Conservation (phyloP, 2,329 filamentous ascomycete genomes). For the Nigrograna mackinnonii region DNA sequence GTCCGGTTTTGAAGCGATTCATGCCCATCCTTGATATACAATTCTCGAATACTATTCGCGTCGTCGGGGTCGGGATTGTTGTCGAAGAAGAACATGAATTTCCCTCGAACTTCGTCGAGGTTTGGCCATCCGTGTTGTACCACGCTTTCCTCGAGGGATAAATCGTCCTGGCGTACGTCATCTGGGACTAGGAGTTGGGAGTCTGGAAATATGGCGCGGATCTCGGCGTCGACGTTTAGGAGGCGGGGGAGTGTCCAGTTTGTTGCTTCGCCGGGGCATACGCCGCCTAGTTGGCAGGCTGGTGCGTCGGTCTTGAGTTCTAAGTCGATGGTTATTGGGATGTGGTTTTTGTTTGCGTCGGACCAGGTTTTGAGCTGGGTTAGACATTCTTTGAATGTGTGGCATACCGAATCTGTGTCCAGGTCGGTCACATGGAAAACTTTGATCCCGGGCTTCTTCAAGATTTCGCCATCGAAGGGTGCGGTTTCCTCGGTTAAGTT, state of each 20-base stretch:
- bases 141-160: conserved; percentile 52
- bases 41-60: conserved; percentile 34
- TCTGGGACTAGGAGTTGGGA: conserved; percentile 52
- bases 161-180: conserved; percentile 44
- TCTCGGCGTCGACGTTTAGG: conserved; percentile 51
- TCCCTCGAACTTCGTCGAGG: conserved; percentile 48
- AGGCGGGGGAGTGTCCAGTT: conserved; percentile 50
- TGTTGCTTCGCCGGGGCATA: conserved; percentile 44
- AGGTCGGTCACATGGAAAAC: conserved; percentile 56
- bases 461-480: conserved; percentile 43
- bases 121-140: conserved; percentile 54
- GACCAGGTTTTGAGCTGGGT: conserved; percentile 50
- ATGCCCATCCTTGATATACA: conserved; percentile 43
- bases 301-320: conserved; percentile 52
- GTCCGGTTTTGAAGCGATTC: conserved; percentile 48
- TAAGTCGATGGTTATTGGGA: conserved; percentile 55
- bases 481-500: conserved; percentile 44
- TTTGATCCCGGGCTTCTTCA: conserved; percentile 51
- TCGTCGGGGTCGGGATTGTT: conserved; percentile 45
- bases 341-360: conserved; percentile 45
- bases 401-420: conserved; percentile 51
- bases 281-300: conserved; percentile 34
- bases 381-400: conserved; percentile 52
- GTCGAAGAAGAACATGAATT: conserved; percentile 57
- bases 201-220: conserved; percentile 46